Base-by-base conservation (phyloP, 345 rosid genomes). In the Excoecaria cochinchinensis region DNA sequence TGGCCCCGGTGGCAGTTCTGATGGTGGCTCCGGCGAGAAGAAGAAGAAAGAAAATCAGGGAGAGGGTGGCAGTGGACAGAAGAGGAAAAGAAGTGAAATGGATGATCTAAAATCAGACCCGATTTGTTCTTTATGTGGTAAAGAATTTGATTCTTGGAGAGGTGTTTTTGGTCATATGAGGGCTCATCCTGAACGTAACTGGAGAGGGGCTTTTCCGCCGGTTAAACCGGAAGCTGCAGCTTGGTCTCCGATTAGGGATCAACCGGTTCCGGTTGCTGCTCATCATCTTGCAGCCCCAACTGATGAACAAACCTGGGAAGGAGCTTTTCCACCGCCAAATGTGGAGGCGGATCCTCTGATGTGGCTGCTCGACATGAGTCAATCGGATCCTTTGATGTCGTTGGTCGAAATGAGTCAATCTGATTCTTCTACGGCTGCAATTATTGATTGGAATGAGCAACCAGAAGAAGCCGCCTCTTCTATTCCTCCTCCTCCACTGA, bases 201-300 rank as follows among this genome's bases (percentile, higher is more conserved):
- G 52, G 72, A 60, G 81, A 6, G 81, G 77, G 12, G 77, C 61
- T 5, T 68, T 67, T 13, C 76, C 77, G 5, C 80, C 80, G 8
- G 75, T 71, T 0, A 50, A 68, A 25, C 22, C 13, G 17, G 31
- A 19, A 2, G 36, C 4, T 7, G 53, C 2, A 0, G 4, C 55
- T 19, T 67, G 55, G 55, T 40, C 52, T 11, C 39, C 65, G 1
- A 22, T 44, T 7, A 70, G 12, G 10, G 60, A 15, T 42, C 2
- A 13, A 21, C 38, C 11, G 5, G 31, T 31, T 31, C 31, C 2
- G 31, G 31, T 31, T 31, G 1, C 31, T 31, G 73, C 0, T 31
- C 46, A 36, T 38, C 59, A 19, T 0, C 62, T 10, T 9, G 17
- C 7, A 8, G 58, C 16, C 17, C 24, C 8, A 16, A 1, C 31